A percentile compares a stretch with the other conserved stretches of the same genome.
These are phyloP conservation scores for Simplicillium sp. DNA, from an alignment of 2,329 filamentous ascomycete species.

Conservation along the genomic window DNA sequence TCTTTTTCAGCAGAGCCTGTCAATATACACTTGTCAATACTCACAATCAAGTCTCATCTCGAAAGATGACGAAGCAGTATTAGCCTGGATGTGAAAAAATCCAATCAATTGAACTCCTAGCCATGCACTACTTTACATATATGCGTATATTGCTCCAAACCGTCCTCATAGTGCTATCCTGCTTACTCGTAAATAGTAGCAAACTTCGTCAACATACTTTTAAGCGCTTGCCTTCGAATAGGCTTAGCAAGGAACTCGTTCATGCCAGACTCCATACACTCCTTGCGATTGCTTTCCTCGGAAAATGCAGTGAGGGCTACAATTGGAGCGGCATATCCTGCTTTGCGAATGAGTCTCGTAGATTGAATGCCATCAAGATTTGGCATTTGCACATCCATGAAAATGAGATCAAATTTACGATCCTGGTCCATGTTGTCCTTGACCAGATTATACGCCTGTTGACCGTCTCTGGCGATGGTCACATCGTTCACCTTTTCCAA, in stretches of 20 bases:
- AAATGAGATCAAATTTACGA: slow-evolving; percentile 73
- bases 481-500: slow-evolving; percentile 79
- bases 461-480: slow-evolving; percentile 75
- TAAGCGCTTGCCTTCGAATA: slow-evolving; percentile 74
- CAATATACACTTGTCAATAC: too few relatives aligned
- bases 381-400: slow-evolving; percentile 96
- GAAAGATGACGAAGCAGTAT: too few relatives aligned
- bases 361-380: slow-evolving; percentile 84
- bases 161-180: slow-evolving; percentile 7
- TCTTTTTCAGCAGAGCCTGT: too few relatives aligned
- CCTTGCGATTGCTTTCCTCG: slow-evolving; percentile 80
- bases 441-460: slow-evolving; percentile 81
- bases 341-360: slow-evolving; percentile 72
- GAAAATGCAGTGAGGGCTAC: slow-evolving; percentile 86
- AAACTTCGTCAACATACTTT: slow-evolving; percentile 78
- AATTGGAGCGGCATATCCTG: slow-evolving; percentile 81
- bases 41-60: too few relatives aligned
- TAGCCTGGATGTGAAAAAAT: too few relatives aligned
- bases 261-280: slow-evolving; percentile 85
- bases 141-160: background rate
- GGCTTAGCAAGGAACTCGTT: slow-evolving; percentile 74
- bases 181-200: slow-evolving; percentile 68
- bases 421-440: slow-evolving; percentile 70
- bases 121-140: background rate
- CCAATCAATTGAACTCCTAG: background rate